These are phyloP conservation scores for Eremochloa ophiuroides DNA, from an alignment of 176 grass and related monocot species.

Conservation along the genomic window DNA sequence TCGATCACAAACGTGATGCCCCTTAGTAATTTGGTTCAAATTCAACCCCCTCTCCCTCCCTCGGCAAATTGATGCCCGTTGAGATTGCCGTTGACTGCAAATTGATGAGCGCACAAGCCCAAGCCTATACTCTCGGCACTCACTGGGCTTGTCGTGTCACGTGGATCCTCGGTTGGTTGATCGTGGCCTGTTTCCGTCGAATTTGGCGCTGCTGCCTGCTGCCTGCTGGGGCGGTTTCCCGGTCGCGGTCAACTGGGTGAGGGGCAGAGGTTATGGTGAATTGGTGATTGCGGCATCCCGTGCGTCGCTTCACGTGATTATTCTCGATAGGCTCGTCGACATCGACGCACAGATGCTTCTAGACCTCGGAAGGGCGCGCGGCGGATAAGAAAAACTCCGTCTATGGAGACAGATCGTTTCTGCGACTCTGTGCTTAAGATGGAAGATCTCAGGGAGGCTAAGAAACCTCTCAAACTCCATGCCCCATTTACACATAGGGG, in stretches of 20 bases:
- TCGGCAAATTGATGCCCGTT: neutral
- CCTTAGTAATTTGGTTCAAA: neutral
- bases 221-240: neutral
- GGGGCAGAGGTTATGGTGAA: no score
- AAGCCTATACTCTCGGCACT: no score
- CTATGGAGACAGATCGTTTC: no score
- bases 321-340: neutral
- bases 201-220: neutral
- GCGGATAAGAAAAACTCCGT: no score
- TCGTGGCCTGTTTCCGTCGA: neutral
- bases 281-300: constrained; percentile 22
- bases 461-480: no score
- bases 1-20: neutral
- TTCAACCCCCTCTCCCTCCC: neutral
- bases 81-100: neutral
- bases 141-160: neutral
- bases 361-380: neutral
- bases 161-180: neutral
- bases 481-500: no score
- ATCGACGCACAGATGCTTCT: neutral
- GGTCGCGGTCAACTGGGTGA: constrained; percentile 12
- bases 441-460: no score
- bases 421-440: no score
- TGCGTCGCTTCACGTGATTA: constrained; percentile 12
- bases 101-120: neutral